Base-by-base conservation (phyloP, 2,329 filamentous ascomycete genomes). In the Cladosporium cucumerinum region DNA sequence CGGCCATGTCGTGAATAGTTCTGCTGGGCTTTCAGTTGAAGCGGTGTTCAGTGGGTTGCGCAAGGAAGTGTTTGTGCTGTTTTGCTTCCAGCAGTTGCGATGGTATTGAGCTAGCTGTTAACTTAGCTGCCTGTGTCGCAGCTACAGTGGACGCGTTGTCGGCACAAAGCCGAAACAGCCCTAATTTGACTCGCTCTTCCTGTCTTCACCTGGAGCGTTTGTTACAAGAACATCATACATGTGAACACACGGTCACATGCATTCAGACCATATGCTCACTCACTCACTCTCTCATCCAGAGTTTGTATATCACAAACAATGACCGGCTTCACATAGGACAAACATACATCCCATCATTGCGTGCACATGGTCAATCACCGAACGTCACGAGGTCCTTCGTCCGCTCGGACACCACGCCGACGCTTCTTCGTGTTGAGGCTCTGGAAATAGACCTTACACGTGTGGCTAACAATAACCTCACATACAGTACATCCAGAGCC, bases 1-100 rank as follows among this genome's bases (percentile, higher is more conserved):
- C 79, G 68, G 78, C 78, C 78, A 81, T 81, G 67, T 57, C 65
- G 28, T 18, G 18, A 10, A 23, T 1, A 25, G 1, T 4, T 10
- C n/a, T 28, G n/a, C 6, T 32, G 18, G 25, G 16, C 16, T 18
- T n/a, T n/a, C 26, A 21, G 21, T 32, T 21, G 49, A 8, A 8
- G 49, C 4, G 49, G 18, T n/a, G 26, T 54, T 7, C 16, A 5
- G 49, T 8, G 12, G 7, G 32, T 12, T 54, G 26, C 28, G 26
- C 49, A 21, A 32, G 11, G 28, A 10, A 10, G 26, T 21, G 26
- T 32, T 30, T 5, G 49, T 30, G 49, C 12, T 32, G 26, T 57
- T 36, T n/a, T 43, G 34, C 21, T 32, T 39, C 18, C 21, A 51
- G 11, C 28, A 32, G 51, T 21, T 54, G 51, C 51, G 51, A 32